Evolutionary conservation across 108 stramenopile species (phyloP).

Genomic region (Fistulifera pelliculosa): DNA sequence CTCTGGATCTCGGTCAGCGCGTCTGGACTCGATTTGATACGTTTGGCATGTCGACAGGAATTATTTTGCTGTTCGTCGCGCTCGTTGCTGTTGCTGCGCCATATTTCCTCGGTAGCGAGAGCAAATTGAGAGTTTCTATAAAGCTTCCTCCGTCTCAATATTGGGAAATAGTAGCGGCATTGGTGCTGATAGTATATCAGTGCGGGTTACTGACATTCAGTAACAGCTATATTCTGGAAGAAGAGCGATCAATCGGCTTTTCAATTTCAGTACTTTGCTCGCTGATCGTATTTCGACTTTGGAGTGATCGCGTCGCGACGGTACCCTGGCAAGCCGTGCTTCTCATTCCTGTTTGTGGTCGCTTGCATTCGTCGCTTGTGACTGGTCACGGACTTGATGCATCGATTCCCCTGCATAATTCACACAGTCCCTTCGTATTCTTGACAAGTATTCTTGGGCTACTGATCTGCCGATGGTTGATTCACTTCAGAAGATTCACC

Average conservation of each 20-base stretch:
- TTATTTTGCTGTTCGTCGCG: constrained; percentile 31
- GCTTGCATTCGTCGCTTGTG: constrained; percentile 44
- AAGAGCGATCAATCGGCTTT: constrained; percentile 55
- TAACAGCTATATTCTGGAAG: constrained; percentile 73
- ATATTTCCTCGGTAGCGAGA: constrained; percentile 1
- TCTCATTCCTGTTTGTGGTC: constrained; percentile 35
- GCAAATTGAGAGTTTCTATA: neutral
- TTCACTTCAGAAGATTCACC: constrained; percentile 8
- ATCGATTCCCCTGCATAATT: constrained; percentile 55
- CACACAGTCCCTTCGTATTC: constrained; percentile 54
- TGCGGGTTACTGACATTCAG: constrained; percentile 66
- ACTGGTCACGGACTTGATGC: constrained; percentile 78
- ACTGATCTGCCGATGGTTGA: constrained; percentile 23
- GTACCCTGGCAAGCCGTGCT: constrained; percentile 15
- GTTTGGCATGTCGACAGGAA: constrained; percentile 62
- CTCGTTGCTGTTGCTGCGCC: constrained; percentile 18
- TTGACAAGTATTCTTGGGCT: constrained; percentile 38
- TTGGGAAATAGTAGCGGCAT: constrained; percentile 24
- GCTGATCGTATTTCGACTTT: constrained; percentile 20
- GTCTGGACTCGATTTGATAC: constrained; percentile 85
- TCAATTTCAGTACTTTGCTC: constrained; percentile 47
- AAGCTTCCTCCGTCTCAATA: constrained; percentile 14
- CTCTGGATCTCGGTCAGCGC: constrained; percentile 61
- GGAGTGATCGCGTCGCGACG: constrained; percentile 12
- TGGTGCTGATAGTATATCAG: constrained; percentile 46